A percentile compares a stretch with the other conserved stretches of the same genome.
Conservation (phyloP, 1,139 yeast species). For the Diutina sp. region DNA sequence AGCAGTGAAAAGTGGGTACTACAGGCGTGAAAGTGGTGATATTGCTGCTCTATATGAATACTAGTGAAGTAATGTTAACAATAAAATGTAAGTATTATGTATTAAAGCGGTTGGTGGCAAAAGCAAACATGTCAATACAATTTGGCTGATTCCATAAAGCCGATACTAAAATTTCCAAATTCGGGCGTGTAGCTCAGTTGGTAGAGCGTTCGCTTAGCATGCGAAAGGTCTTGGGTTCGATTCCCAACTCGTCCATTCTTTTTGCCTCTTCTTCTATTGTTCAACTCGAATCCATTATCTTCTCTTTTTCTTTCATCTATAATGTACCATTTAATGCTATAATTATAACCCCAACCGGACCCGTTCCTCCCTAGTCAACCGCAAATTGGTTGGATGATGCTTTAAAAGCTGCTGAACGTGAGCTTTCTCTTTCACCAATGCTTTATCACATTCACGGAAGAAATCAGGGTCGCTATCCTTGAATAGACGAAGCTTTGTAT, state of each 20-base stretch:
- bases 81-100: too few relatives aligned
- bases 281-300: too few relatives aligned
- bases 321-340: background rate
- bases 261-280: too few relatives aligned
- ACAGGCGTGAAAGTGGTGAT: too few relatives aligned
- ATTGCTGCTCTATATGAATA: too few relatives aligned
- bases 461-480: slow-evolving; percentile 25
- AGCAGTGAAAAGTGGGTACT: too few relatives aligned
- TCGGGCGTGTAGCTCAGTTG: background rate
- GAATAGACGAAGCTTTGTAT: slow-evolving; percentile 24
- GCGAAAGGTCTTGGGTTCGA: background rate
- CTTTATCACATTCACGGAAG: slow-evolving; percentile 5
- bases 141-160: background rate
- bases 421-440: background rate
- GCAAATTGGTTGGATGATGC: background rate
- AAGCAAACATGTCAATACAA: too few relatives aligned
- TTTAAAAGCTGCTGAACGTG: background rate
- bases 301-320: background rate
- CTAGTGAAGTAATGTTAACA: too few relatives aligned
- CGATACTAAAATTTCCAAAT: background rate
- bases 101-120: too few relatives aligned
- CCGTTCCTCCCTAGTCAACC: background rate
- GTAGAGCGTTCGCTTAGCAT: background rate
- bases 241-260: background rate
- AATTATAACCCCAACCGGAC: background rate